Evolutionary conservation across 2,329 filamentous ascomycete genomes (phyloP), one percentile per base, ranked within the genome.

Genomic region (Neofusicoccum sp.): DNA sequence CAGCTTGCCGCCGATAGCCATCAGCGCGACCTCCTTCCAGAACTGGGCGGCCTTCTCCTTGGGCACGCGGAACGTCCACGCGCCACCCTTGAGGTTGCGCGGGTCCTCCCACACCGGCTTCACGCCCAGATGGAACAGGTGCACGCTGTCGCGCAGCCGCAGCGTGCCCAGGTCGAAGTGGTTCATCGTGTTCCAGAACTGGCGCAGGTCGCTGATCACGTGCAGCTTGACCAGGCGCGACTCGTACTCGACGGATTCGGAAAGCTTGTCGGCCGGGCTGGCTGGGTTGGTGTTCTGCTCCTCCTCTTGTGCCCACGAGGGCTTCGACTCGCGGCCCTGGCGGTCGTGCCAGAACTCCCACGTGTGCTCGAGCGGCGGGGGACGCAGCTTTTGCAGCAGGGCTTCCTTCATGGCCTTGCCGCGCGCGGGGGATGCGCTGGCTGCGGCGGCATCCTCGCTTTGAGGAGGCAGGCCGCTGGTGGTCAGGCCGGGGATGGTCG

Each of bases 51-150:
- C 82, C 38, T 84, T 82, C 63, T 81, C 82, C 80, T 96, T 96
- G 65, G 88, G 87, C 45, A 97, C 88, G 54, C 93, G 87, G 76
- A 98, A 96, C 24, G 91, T 96, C 91, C 91, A 97, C 73, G 89
- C 89, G 53, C 93, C 93, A 57, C 93, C 93, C 63, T 87, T 83
- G 62, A 89, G 81, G 76, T 97, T 97, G 69, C 95, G 87, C 41
- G 90, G 85, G 73, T 98, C 93, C 77, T 93, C 90, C 82, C 92
- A 90, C 44, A 92, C 85, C 20, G 89, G 90, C 79, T 90, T 89
- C 75, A 93, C 89, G 67, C 90, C 86, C 67, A 88, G 82, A 85
- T 90, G 91, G 78, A 90, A 91, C 73, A 93, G 87, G 78, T 93
- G 89, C 30, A 90, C 89, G 49, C 71, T 76, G 69, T 82, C 80